Evolutionary conservation across 805 yeast species (phyloP).

Genomic region (Torulaspora gathmanii): DNA sequence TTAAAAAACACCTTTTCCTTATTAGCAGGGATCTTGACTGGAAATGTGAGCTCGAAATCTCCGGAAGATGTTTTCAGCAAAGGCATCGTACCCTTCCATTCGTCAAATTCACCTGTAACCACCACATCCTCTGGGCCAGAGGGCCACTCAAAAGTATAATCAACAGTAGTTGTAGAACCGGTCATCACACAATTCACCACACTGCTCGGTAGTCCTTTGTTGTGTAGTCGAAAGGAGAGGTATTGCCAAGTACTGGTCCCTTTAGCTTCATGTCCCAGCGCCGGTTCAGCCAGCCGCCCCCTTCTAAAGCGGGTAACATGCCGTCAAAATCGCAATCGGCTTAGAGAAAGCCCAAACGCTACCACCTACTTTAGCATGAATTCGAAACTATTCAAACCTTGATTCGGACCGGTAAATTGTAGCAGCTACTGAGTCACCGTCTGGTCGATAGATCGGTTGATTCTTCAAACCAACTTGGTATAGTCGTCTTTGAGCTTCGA

Average conservation of each 20-base stretch:
- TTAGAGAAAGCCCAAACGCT: too few relatives aligned
- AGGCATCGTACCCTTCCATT: conserved; percentile 59
- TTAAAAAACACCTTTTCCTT: conserved; percentile 42
- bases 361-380: not conserved
- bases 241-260: not conserved
- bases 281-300: conserved; percentile 6
- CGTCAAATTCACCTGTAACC: conserved; percentile 67
- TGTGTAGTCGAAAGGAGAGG: not conserved
- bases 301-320: not conserved
- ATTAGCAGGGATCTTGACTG: conserved; percentile 40
- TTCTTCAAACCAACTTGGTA: too few relatives aligned
- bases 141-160: conserved; percentile 39
- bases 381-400: not conserved
- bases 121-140: conserved; percentile 53
- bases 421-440: too few relatives aligned
- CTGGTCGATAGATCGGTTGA: too few relatives aligned
- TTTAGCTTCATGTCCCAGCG: not conserved
- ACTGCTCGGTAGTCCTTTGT: not conserved
- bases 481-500: too few relatives aligned
- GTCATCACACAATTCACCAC: not conserved
- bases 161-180: conserved; percentile 10
- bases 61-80: conserved; percentile 58
- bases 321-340: not conserved
- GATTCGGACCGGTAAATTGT: too few relatives aligned
- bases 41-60: conserved; percentile 55